Percentiles rank a stretch among this genome's conserved stretches.
Conservation (phyloP, 768 basidiomycete species). For the Strobilomyces confusus region DNA sequence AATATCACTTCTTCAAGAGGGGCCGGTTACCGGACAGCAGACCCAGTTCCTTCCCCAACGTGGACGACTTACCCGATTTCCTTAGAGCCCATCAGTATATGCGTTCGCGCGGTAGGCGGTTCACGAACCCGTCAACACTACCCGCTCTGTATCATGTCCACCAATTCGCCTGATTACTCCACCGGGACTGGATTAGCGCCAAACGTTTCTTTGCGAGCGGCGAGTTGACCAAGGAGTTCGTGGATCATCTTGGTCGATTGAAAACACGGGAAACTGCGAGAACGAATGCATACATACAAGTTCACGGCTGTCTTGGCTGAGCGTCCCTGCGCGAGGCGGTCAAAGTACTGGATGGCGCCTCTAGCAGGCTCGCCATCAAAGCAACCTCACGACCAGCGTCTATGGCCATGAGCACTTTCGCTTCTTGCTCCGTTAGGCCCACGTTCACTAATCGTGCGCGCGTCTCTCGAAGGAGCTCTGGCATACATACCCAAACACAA, state of each 20-base stretch:
- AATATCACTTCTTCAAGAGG: conserved; percentile 54
- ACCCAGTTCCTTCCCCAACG: conserved; percentile 48
- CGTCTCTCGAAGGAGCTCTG: conserved; percentile 71
- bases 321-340: conserved; percentile 51
- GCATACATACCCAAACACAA: conserved; percentile 49
- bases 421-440: conserved; percentile 58
- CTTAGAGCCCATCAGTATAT: conserved; percentile 38
- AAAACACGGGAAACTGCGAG: neutral
- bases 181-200: conserved; percentile 55
- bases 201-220: conserved; percentile 53
- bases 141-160: conserved; percentile 66
- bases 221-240: conserved; percentile 77
- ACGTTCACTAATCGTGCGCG: conserved; percentile 52
- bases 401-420: conserved; percentile 71
- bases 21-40: conserved; percentile 39
- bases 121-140: conserved; percentile 63
- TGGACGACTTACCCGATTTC: conserved; percentile 63
- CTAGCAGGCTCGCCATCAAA: conserved; percentile 52
- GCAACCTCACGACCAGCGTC: conserved; percentile 60
- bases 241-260: conserved; percentile 72
- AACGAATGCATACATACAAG: conserved; percentile 52
- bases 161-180: conserved; percentile 66
- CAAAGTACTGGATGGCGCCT: conserved; percentile 78
- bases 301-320: conserved; percentile 75
- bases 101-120: neutral